phyloP scores from a whole-genome alignment of 2,329 filamentous ascomycete genomes.

The Dryadomyces quercus-mongolicae region DNA sequence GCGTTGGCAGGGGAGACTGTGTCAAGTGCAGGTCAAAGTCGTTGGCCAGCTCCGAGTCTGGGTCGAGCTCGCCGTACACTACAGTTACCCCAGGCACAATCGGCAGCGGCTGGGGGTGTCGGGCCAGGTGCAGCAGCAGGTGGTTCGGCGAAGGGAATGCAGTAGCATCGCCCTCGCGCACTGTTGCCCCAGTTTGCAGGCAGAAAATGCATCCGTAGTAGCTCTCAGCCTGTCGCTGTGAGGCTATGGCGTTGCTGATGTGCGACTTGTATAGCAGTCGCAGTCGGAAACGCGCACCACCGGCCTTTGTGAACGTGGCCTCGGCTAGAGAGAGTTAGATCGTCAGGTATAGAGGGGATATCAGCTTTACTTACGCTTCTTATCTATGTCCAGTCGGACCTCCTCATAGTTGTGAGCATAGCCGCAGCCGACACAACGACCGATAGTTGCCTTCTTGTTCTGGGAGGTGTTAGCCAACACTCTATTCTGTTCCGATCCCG shows the following conservation, averaged over 20 bases:
- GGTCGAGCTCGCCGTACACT: conserved; percentile 20
- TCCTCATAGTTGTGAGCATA: conserved; percentile 20
- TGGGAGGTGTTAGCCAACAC: conserved; percentile 2
- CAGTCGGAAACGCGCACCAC: conserved; percentile 25
- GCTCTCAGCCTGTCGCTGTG: conserved; percentile 17
- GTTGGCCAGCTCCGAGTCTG: conserved; percentile 4
- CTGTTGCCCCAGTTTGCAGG: conserved; percentile 19
- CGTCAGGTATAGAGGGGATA: not conserved
- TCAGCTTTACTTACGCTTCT: conserved; percentile 15
- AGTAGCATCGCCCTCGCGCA: conserved; percentile 28
- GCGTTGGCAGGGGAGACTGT: conserved; percentile 18
- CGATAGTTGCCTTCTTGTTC: conserved; percentile 14
- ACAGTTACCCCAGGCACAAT: conserved; percentile 24
- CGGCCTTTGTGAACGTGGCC: conserved; percentile 20
- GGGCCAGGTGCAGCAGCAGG: conserved; percentile 25
- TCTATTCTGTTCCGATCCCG: not conserved
- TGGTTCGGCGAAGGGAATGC: conserved; percentile 25
- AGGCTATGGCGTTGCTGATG: conserved; percentile 17
- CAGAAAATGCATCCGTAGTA: conserved; percentile 29
- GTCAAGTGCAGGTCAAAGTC: conserved; percentile 27
- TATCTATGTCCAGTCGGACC: conserved; percentile 18
- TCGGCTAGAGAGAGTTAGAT: conserved; percentile 15
- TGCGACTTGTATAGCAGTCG: conserved; percentile 31
- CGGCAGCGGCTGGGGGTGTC: conserved; percentile 27
- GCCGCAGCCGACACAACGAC: conserved; percentile 16